A percentile compares a stretch with the other conserved stretches of the same genome.
Conservation (phyloP, 164 flowering plant genomes). For the Stephania japonica region DNA sequence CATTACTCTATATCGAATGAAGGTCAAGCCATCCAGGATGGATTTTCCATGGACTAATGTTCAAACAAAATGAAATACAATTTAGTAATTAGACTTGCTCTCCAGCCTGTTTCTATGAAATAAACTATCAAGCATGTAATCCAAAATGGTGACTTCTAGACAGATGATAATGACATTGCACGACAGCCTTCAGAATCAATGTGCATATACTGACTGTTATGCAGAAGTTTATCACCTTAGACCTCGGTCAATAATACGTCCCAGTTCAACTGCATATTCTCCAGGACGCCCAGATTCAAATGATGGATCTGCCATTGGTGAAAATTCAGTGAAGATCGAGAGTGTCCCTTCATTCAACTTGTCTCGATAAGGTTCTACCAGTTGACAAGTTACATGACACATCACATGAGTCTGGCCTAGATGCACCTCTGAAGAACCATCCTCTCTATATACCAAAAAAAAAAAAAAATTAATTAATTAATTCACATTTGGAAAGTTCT, state of each 20-base stretch:
- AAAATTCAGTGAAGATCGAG: slow-evolving; percentile 79
- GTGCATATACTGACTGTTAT: background rate
- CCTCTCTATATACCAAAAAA: slow-evolving; percentile 44
- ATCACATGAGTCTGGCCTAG: slow-evolving; percentile 91
- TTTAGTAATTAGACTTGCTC: background rate
- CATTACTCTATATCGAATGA: background rate
- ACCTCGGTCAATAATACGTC: slow-evolving; percentile 87
- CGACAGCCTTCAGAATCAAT: background rate
- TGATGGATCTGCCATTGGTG: slow-evolving; percentile 98
- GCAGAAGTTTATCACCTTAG: slow-evolving; percentile 42
- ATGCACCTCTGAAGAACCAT: slow-evolving; percentile 87
- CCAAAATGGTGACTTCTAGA: background rate
- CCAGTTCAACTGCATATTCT: slow-evolving; percentile 84
- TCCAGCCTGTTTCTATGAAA: background rate
- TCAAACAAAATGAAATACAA: background rate
- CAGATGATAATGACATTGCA: background rate
- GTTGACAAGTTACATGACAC: slow-evolving; percentile 76
- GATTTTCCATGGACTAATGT: background rate
- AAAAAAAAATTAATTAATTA: background rate
- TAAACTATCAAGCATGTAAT: background rate
- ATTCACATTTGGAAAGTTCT: background rate
- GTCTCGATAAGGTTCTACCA: slow-evolving; percentile 84
- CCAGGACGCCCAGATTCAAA: slow-evolving; percentile 97
- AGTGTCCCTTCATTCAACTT: slow-evolving; percentile 87
- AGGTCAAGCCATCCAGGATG: too few relatives aligned